Evolutionary conservation across 306 rosid species (phyloP).

Genomic region (Medicago arabica): DNA sequence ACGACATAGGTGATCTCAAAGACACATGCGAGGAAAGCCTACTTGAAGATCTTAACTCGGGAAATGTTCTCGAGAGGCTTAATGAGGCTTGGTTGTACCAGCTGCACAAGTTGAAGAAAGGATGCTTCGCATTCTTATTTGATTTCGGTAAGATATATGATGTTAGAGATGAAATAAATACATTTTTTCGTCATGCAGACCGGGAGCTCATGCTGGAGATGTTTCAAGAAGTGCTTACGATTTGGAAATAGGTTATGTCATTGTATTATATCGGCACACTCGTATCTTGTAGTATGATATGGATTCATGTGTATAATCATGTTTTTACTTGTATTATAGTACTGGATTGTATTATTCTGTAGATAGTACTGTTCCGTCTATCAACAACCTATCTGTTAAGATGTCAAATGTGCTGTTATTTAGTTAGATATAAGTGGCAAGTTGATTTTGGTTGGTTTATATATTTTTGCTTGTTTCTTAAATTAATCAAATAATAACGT

Average conservation of each 20-base stretch:
- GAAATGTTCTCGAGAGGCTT: conserved; percentile 72
- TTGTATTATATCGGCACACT: neutral
- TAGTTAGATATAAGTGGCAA: conserved; percentile 25
- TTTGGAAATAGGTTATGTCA: conserved; percentile 55
- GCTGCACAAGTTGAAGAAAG: conserved; percentile 70
- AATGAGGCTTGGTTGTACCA: conserved; percentile 76
- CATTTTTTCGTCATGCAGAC: conserved; percentile 63
- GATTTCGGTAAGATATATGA: conserved; percentile 79
- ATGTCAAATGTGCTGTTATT: conserved; percentile 13
- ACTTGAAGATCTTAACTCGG: conserved; percentile 73
- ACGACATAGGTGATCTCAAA: conserved; percentile 60
- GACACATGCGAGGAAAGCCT: conserved; percentile 83
- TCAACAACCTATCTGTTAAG: neutral
- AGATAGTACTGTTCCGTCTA: neutral
- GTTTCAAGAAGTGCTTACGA: conserved; percentile 78
- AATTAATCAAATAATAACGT: neutral
- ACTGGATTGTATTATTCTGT: neutral
- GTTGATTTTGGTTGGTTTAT: neutral
- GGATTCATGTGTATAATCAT: conserved; percentile 35
- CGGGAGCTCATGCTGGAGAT: conserved; percentile 70
- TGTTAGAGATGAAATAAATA: conserved; percentile 61
- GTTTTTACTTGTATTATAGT: neutral
- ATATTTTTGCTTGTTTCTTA: neutral
- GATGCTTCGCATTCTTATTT: conserved; percentile 71
- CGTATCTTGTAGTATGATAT: conserved; percentile 9